Percentiles rank a stretch among this genome's conserved stretches.
phyloP scores from a whole-genome alignment of 75 land plant genomes.

The Selaginella moellendorffii region DNA sequence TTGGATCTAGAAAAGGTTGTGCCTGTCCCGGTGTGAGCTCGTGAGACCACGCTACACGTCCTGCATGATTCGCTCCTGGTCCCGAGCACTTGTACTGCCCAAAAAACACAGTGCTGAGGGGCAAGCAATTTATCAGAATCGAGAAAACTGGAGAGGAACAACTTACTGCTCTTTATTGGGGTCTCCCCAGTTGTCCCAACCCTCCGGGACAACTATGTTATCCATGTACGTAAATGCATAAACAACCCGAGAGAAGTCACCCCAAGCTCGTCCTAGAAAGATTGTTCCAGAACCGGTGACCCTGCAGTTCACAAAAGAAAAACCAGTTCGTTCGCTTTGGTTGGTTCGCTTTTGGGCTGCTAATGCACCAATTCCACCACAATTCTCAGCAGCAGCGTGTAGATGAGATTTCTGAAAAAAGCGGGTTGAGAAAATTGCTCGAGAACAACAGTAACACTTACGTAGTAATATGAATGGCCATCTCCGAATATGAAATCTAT shows the following conservation, averaged over 20 bases:
- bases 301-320: constrained; percentile 37
- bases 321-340: constrained; percentile 40
- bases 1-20: constrained; percentile 14
- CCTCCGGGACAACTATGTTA: constrained; percentile 20
- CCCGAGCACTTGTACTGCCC: constrained; percentile 37
- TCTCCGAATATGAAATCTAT: constrained; percentile 75
- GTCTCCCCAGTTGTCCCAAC: constrained; percentile 34
- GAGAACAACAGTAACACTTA: neutral
- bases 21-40: constrained; percentile 24
- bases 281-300: constrained; percentile 40
- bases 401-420: constrained; percentile 38
- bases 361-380: constrained; percentile 49
- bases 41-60: constrained; percentile 30
- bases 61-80: constrained; percentile 21
- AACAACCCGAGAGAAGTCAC: constrained; percentile 29
- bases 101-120: constrained; percentile 35
- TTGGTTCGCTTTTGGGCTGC: constrained; percentile 44
- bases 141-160: no score
- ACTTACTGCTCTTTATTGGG: constrained; percentile 55
- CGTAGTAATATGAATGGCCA: constrained; percentile 31
- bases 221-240: constrained; percentile 32
- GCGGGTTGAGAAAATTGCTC: neutral
- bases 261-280: constrained; percentile 62
- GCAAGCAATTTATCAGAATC: neutral
- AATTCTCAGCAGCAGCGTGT: constrained; percentile 47